phyloP scores from a whole-genome alignment of 75 land plant species.

The Selaginella moellendorffii region DNA sequence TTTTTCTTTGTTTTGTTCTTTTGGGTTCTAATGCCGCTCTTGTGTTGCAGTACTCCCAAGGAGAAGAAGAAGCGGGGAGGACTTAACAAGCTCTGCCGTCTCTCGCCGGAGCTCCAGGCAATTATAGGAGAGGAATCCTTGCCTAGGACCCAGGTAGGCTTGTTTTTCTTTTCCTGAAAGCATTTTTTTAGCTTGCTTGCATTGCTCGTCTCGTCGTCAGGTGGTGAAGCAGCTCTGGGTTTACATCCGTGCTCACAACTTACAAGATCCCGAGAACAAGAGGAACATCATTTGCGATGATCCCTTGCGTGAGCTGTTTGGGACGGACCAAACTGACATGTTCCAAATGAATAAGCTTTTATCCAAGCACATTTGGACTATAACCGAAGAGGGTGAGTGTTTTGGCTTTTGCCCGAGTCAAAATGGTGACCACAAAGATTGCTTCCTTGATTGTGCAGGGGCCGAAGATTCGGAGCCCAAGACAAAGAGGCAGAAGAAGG shows the following conservation, averaged over 20 bases:
- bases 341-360: conserved; percentile 93
- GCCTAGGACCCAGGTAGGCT: conserved; percentile 74
- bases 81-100: conserved; percentile 57
- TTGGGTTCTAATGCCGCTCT: conserved; percentile 4
- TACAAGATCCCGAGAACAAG: conserved; percentile 89
- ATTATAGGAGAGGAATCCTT: conserved; percentile 55
- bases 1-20: too few species aligned
- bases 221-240: conserved; percentile 90
- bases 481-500: conserved; percentile 33
- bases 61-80: conserved; percentile 52
- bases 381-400: conserved; percentile 17
- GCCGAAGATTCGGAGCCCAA: conserved; percentile 33
- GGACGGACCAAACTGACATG: conserved; percentile 84
- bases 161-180: neutral
- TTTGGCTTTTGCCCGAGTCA: neutral
- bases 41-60: conserved; percentile 4
- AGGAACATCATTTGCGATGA: conserved; percentile 82
- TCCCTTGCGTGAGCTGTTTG: conserved; percentile 59
- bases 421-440: too few species aligned
- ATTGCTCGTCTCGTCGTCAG: too few species aligned
- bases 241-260: conserved; percentile 64
- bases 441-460: neutral
- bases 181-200: neutral
- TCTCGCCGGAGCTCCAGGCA: conserved; percentile 75
- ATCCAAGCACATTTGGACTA: conserved; percentile 67